Evolutionary conservation across 1,139 yeast genomes (phyloP), one percentile per base, ranked within the genome.

Genomic region (Diutina sp.): DNA sequence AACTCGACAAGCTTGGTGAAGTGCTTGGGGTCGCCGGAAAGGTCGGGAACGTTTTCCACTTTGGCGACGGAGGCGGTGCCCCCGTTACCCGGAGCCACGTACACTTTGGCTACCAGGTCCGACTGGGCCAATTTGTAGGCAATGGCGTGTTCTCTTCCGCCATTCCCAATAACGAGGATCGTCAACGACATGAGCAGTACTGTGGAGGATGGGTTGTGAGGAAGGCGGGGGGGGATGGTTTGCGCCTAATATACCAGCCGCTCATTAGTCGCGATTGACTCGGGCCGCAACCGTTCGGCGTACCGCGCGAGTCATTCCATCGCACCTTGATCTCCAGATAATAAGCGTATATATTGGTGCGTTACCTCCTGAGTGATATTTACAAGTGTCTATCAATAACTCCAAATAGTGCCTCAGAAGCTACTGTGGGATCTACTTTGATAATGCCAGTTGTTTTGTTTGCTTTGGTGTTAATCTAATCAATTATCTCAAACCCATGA

Each of bases 111-210:
- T 52, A 90, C 96, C 48, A 81, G 71, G 47, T 82, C 72, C 41
- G 97, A 89, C 71, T 90, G 95, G 51, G 87, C 76, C 63, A 95
- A 80, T 67, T 87, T 88, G 97, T 97, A 91, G 21, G 90, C 87
- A 62, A 95, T 79, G 57, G 99, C 98, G 70, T 93, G 98, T 72
- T 95, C 99, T 77, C 99, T 90, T 64, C 99, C 99, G 67, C 99
- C 99, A 73, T 88, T 90, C 66, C 99, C 99, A 64, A 95, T 80
- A 61, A 95, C 85, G 61, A 95, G 84, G 63, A 93, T 74, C 69
- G 87, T 90, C 70, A 83, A 61, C 50, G 65, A 58, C 65, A 64
- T 62, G 50, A 47, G 29, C n/a, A 35, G 41, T n/a, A n/a, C 11
- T 35, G 41, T 35, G 41, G 14, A 11, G 41, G 41, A 11, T 8